Base-by-base conservation (phyloP, 352 stramenopile genomes). In the Phytophthora fragariaefolia region DNA sequence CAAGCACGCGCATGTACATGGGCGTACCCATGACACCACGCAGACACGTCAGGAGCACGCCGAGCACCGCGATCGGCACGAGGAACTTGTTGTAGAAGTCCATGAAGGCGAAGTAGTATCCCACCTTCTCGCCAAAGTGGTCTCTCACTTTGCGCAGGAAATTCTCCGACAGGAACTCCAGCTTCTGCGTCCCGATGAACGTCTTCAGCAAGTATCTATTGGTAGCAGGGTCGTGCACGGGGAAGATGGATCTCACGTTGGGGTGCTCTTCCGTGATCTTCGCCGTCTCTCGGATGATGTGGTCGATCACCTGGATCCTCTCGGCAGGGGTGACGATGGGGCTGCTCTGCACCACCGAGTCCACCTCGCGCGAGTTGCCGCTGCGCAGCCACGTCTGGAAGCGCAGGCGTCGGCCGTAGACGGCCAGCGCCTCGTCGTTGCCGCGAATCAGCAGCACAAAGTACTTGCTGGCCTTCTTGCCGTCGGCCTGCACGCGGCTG, bases 11-110 rank as follows among this genome's bases (percentile, higher is more conserved):
- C 85, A 95, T 93, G 76, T 93, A 95, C 73, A 89, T 75, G n/a
- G 75, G 72, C 1, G 82, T 92, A 4, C 85, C 81, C 61, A 95
- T 83, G 17, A 74, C 55, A 17, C 76, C 59, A 23, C 83, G 83
- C 18, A 93, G 74, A 51, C 78, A 87, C 30, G 85, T 90, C 46
- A 95, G 67, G 30, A 92, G 27, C 27, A 95, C 69, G 2, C 87
- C 87, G 4, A 95, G 60, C 26, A 93, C 56, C 1, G 87, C 87
- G 46, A 95, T 88, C n/a, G 85, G 87, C 9, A 91, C 62, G 26
- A 95, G 66, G 45, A 83, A 69, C 62, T 92, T 95, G 71, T 93
- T 95, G 83, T 95, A 95, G 47, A 87, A 92, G 73, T 93, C 83
- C 64, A 91, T 89, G 61, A 93, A 95, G 9, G 84, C 83, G 40